Evolutionary conservation across 2,329 filamentous ascomycete species (phyloP).

Genomic region (Penicillium sp.): DNA sequence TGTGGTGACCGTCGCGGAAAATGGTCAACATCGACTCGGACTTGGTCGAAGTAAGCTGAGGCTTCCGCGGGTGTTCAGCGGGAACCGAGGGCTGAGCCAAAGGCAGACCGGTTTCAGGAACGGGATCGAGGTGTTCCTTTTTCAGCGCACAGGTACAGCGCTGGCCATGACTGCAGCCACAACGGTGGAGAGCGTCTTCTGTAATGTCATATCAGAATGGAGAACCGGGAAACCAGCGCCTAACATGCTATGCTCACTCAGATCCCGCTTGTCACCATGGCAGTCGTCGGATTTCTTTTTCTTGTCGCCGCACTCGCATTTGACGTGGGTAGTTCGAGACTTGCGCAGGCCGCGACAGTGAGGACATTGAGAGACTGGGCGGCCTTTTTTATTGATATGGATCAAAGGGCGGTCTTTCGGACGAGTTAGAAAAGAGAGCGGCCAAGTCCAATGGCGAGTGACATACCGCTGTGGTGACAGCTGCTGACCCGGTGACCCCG

Average conservation of each 20-base stretch:
- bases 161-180: conserved; percentile 53
- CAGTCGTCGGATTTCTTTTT: conserved; percentile 54
- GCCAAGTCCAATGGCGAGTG: conserved; percentile 8
- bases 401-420: conserved; percentile 75
- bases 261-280: conserved; percentile 36
- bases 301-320: conserved; percentile 96
- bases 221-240: conserved; percentile 24
- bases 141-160: conserved; percentile 59
- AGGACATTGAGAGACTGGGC: conserved; percentile 93
- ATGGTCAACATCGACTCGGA: conserved; percentile 57
- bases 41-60: conserved; percentile 52
- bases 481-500: conserved; percentile 98
- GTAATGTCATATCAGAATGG: conserved; percentile 33
- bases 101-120: conserved; percentile 45
- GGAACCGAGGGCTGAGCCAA: conserved; percentile 37
- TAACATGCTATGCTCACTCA: conserved; percentile 32
- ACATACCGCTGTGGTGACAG: conserved; percentile 89
- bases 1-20: conserved; percentile 61
- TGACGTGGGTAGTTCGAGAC: conserved; percentile 87
- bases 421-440: not conserved
- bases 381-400: conserved; percentile 96
- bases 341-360: conserved; percentile 96
- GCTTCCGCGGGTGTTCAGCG: conserved; percentile 49
- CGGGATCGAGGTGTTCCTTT: conserved; percentile 52
- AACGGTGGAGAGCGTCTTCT: conserved; percentile 36